Base-by-base conservation (phyloP, 441 rosid species). In the Erodium moschatum region DNA sequence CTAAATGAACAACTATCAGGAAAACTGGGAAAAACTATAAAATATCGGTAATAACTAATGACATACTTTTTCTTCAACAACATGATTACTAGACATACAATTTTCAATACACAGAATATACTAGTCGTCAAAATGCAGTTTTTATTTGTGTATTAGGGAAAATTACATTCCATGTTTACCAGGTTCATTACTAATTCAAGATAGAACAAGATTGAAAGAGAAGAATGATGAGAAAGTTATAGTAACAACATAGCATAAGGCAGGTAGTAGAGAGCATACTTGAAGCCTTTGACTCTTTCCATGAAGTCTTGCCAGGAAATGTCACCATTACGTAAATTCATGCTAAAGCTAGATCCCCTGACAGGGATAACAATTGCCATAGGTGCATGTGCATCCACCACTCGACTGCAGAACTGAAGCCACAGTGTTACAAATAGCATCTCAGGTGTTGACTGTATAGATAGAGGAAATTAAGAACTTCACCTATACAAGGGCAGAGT, bases 401-500 rank as follows among this genome's bases (percentile, higher is more conserved):
- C 85, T 85, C 98, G 79, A 81, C 98, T 92, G 94, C 81, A 86
- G 70, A 77, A 82, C 65, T 46, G 52, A 83, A 76, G 58, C 70
- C 69, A 67, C 67, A 71, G 12, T 19, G 74, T 75, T 75, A 85
- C 85, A 75, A 52, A 64, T 16, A 50, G 62, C 67, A 40, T 15
- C 15, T 64, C 52, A 46, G 52, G 52, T 56, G 21, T 62, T 50
- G 67, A 72, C 60, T 11, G 33, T 40, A 38, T 62, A 27, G 35
- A 54, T 56, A 15, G 64, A 66, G 61, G 66, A 67, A 71, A 67
- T 5, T 29, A 54, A 81, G 67, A 67, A 83, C 73, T 78, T 80
- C 81, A 93, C 97, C 97, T 86, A 76, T 93, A 93, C 68, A 93
- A 80, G 18, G 92, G 98, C 72, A 93, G 82, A 67, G 80, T 82